Evolutionary conservation across 129 eudicot species (phyloP), one percentile per base, ranked within the genome.

Genomic region (Artemisia annua): DNA sequence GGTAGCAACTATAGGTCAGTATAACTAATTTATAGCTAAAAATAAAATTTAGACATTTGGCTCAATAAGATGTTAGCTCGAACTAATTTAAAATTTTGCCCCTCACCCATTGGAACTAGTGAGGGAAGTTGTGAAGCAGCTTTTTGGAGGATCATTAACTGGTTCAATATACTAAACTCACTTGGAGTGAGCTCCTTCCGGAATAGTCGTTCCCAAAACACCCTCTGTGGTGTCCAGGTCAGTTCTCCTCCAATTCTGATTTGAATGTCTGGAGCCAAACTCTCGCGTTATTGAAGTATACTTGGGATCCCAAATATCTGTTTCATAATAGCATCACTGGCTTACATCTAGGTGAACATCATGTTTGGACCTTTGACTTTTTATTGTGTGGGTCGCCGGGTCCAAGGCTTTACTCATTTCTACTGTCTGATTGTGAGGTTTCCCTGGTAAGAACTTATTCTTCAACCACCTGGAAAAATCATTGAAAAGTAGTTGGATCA

Each of bases 241-340:
- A 4, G 39, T 11, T 18, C 54, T 19, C 10, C 3, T 22, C 26
- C 26, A 24, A 24, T 24, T 24, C 26, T n/a, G 30, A 19, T 17
- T 57, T 57, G 63, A 19, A 57, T 19, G 24, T 17, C 63, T 91
- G 82, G 6, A 83, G 80, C 90, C 88, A 87, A n/a, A 88, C 82
- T 49, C 85, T 51, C 12, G 69, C 72, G 17, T 87, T 78, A 48
- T 84, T 70, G 26, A 84, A 85, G 70, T 83, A 90, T 20, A 28
- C 83, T 39, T 85, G 82, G 4, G 87, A 86, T 30, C 93, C 91
- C 86, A 85, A 77, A 12, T 83, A 76, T 1, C 85, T 89, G 48
- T 87, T 87, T 3, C 18, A 67, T 65, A 79, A 85, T 19, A 50
- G 49, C 50, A 85, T 83, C 11, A 81, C 93, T n/a, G 90, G 32